A percentile compares a stretch with the other conserved stretches of the same genome.
Evolutionary conservation across 139 green algal species (phyloP).

Genomic region (Eudorina sp.): DNA sequence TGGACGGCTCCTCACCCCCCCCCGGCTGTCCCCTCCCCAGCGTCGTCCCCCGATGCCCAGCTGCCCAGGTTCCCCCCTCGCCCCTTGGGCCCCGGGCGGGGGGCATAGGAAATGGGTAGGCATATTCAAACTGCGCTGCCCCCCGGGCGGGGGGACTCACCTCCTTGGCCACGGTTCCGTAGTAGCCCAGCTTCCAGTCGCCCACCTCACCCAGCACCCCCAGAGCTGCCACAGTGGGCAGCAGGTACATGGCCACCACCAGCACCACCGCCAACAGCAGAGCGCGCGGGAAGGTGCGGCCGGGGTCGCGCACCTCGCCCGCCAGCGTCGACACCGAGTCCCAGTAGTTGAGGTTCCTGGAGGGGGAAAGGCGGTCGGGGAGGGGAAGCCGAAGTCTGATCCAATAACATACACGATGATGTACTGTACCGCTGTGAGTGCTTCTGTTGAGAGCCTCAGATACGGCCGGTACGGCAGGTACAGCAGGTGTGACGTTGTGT

Average conservation of each 20-base stretch:
- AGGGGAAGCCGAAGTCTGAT: neutral
- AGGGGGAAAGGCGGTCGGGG: conserved; percentile 42
- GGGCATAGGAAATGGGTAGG: no score
- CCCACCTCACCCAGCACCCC: conserved; percentile 66
- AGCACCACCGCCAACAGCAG: conserved; percentile 81
- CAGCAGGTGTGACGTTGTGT: no score
- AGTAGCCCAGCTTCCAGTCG: conserved; percentile 92
- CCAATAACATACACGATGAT: no score
- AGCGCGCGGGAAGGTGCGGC: conserved; percentile 88
- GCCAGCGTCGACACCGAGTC: conserved; percentile 91
- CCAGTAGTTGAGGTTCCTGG: conserved; percentile 87
- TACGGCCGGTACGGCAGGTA: no score
- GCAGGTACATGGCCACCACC: conserved; percentile 78
- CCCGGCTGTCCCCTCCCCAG: neutral
- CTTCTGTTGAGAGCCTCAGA: no score
- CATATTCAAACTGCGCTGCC: no score
- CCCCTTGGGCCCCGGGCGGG: no score
- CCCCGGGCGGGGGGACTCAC: no score
- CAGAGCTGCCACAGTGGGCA: conserved; percentile 84
- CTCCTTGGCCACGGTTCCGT: conserved; percentile 79
- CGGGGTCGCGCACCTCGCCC: conserved; percentile 88
- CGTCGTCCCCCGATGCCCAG: no score
- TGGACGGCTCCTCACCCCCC: neutral
- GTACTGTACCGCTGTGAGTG: no score
- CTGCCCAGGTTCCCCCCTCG: no score